Evolutionary conservation across 2,329 filamentous ascomycete species (phyloP), one percentile per base, ranked within the genome.

Genomic region (Chrysoporthe cubensis): DNA sequence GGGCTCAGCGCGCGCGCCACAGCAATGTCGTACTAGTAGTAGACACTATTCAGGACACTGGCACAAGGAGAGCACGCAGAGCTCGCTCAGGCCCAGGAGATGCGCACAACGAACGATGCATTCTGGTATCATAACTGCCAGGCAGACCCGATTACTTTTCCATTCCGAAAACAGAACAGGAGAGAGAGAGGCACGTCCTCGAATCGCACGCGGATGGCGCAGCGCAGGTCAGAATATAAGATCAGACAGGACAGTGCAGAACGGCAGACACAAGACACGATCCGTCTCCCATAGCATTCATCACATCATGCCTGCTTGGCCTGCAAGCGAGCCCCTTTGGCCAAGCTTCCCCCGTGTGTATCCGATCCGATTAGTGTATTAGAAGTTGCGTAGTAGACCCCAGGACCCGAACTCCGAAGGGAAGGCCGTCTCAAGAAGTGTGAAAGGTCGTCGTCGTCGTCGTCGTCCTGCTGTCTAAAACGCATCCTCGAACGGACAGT

Each of bases 401-500:
- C 6, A 32, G 21, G 21, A 14, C 13, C 14, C n/a, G n/a, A n/a
- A 13, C 14, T 8, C 37, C 44, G 26, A 14, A 11, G 1, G 26
- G 32, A 44, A 9, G 18, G 8, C 21, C 37, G 9, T 40, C 37
- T 9, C 37, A 1, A 6, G 37, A 9, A 40, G 37, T 40, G 37
- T 40, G 37, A 40, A 40, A 9, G 37, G 6, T 9, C 37, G 9
- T 40, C 9, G 26, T 26, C 26, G 26, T 26, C 26, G 26, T 26
- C 26, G 26, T 26, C 26, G 2, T 26, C 26, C 26, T 26, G 26
- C 40, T 50, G 13, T 43, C n/a, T 81, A 90, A 71, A 90, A 91
- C 42, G 88, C 89, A 78, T 96, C 93, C 80, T 97, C 94, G 79
- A 97, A 91, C 14, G 94, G 94, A 79, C 94, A 97, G 78, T 96